phyloP scores from a whole-genome alignment of 441 rosid genomes.

The Eruca vesicaria region DNA sequence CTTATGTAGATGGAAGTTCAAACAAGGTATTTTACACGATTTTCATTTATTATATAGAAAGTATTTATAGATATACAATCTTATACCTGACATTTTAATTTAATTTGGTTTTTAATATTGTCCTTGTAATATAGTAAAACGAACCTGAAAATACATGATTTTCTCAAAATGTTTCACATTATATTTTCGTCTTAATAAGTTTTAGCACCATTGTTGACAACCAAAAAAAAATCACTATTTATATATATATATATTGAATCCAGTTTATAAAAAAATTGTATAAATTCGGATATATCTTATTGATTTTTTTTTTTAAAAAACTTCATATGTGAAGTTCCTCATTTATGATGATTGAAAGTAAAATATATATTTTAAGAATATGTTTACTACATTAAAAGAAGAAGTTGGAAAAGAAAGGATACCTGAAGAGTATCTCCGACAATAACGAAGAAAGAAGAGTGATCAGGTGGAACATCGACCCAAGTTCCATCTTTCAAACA shows the following conservation, averaged over 20 bases:
- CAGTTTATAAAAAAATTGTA: not conserved
- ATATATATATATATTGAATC: not conserved
- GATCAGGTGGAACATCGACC: slow-evolving; percentile 63
- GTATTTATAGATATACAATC: not conserved
- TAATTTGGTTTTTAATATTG: too few species aligned
- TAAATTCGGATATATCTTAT: not conserved
- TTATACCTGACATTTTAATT: too few species aligned
- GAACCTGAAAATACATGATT: not conserved
- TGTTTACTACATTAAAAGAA: not conserved
- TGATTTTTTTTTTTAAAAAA: not conserved
- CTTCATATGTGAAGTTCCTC: not conserved
- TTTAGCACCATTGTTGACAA: too few species aligned
- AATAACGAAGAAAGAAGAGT: slow-evolving; percentile 48
- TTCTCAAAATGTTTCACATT: not conserved
- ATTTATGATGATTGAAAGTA: not conserved
- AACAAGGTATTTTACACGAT: not conserved
- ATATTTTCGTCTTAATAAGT: not conserved
- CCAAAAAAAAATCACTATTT: not conserved
- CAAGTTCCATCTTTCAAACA: slow-evolving; percentile 51
- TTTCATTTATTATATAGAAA: not conserved
- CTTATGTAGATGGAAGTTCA: not conserved
- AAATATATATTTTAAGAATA: not conserved
- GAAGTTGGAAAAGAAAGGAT: not conserved
- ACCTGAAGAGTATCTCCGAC: slow-evolving; percentile 75
- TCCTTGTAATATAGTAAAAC: too few species aligned